Evolutionary conservation across 345 rosid genomes (phyloP).

Genomic region (Salix caprea): DNA sequence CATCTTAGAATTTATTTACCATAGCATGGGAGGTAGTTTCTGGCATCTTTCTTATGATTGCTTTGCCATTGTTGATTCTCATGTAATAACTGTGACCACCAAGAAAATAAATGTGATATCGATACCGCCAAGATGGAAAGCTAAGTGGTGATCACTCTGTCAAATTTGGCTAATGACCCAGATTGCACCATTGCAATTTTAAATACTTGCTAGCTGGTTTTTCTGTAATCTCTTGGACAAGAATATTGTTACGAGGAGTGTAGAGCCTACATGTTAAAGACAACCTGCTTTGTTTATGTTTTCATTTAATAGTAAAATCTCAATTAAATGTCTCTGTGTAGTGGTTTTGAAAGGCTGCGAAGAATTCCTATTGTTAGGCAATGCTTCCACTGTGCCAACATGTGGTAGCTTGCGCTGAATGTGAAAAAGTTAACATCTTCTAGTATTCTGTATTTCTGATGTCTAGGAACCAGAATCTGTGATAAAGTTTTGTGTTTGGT

Average conservation of each 20-base stretch:
- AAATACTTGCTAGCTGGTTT: neutral
- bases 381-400: neutral
- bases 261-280: neutral
- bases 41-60: neutral
- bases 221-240: neutral
- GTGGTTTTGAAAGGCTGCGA: neutral
- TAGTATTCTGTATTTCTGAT: neutral
- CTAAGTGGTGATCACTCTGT: neutral
- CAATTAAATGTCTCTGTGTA: neutral
- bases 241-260: neutral
- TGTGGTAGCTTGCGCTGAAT: neutral
- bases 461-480: neutral
- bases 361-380: neutral
- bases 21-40: neutral
- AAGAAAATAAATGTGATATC: neutral
- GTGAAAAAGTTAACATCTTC: neutral
- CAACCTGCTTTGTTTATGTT: neutral
- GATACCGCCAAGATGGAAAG: neutral
- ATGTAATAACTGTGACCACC: neutral
- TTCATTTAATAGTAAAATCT: neutral
- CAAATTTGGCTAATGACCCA: neutral
- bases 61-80: neutral
- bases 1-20: neutral
- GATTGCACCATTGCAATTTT: neutral
- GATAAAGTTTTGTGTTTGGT: neutral